Evolutionary conservation across 2,329 filamentous ascomycete genomes (phyloP).

Genomic region (Arthrinium puccinioides): DNA sequence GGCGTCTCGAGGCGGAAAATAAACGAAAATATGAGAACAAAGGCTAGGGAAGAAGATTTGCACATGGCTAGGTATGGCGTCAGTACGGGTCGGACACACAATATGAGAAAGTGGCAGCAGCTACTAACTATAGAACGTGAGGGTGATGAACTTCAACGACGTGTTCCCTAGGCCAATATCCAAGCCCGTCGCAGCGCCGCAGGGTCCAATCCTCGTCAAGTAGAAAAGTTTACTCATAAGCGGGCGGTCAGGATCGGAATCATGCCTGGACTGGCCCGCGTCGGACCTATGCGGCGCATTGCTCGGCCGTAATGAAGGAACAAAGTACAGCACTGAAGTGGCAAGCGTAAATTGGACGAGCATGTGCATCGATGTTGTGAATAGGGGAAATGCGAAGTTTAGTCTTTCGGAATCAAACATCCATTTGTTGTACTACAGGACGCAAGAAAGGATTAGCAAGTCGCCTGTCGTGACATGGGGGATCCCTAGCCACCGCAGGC

Average conservation of each 20-base stretch:
- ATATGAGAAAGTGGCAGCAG: not conserved
- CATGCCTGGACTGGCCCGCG: constrained; percentile 41
- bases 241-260: constrained; percentile 46
- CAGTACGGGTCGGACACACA: constrained; percentile 12
- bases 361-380: constrained; percentile 95
- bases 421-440: constrained; percentile 93
- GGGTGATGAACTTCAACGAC: constrained; percentile 88
- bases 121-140: constrained; percentile 84
- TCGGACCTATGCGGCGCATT: constrained; percentile 38
- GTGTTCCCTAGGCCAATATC: constrained; percentile 96
- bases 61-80: constrained; percentile 66
- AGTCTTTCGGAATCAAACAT: constrained; percentile 87
- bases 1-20: constrained; percentile 84
- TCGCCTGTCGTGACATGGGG: no score
- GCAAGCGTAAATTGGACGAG: constrained; percentile 83
- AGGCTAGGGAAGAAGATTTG: constrained; percentile 92
- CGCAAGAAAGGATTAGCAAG: no score
- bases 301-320: constrained; percentile 74
- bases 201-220: constrained; percentile 82
- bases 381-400: constrained; percentile 90
- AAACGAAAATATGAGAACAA: constrained; percentile 93
- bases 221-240: constrained; percentile 89
- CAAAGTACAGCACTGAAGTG: constrained; percentile 67
- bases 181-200: constrained; percentile 84
- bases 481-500: no score